Conservation (phyloP, 345 rosid species). For the Acer campestre region DNA sequence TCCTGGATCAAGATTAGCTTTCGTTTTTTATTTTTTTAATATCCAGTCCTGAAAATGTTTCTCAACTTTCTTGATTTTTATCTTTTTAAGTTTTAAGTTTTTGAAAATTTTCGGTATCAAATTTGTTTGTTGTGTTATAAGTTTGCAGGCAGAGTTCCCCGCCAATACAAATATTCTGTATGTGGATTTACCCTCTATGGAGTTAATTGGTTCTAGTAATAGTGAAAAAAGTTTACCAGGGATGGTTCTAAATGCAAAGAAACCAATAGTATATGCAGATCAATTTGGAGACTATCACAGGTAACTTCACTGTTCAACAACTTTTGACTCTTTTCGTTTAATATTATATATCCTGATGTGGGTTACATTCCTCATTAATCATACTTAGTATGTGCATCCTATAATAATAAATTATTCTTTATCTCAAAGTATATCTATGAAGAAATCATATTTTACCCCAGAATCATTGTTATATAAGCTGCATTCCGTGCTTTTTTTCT, state of each 20-base stretch:
- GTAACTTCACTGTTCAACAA: constrained; percentile 35
- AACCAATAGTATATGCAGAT: constrained; percentile 62
- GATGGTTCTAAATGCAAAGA: constrained; percentile 78
- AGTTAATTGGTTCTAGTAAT: constrained; percentile 63
- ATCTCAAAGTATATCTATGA: background rate
- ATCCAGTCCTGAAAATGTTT: background rate
- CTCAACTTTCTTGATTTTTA: constrained; percentile 8
- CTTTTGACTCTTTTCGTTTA: constrained; percentile 15
- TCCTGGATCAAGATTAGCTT: background rate
- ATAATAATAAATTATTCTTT: background rate
- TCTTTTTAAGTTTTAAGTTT: constrained; percentile 12
- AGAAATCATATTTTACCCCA: background rate
- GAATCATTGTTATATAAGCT: background rate
- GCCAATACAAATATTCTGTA: constrained; percentile 94
- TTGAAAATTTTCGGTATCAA: constrained; percentile 7
- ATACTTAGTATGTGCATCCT: background rate
- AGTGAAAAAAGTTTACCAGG: constrained; percentile 76
- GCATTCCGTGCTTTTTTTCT: background rate
- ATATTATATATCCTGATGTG: background rate
- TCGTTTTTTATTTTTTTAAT: background rate
- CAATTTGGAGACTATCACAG: constrained; percentile 68
- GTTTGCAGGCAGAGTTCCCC: constrained; percentile 80
- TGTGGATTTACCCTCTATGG: constrained; percentile 72
- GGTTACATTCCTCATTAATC: background rate
- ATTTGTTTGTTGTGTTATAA: constrained; percentile 31